These are phyloP conservation scores for Lactarius tabidus DNA, from an alignment of 768 basidiomycete species.

Conservation along the genomic window DNA sequence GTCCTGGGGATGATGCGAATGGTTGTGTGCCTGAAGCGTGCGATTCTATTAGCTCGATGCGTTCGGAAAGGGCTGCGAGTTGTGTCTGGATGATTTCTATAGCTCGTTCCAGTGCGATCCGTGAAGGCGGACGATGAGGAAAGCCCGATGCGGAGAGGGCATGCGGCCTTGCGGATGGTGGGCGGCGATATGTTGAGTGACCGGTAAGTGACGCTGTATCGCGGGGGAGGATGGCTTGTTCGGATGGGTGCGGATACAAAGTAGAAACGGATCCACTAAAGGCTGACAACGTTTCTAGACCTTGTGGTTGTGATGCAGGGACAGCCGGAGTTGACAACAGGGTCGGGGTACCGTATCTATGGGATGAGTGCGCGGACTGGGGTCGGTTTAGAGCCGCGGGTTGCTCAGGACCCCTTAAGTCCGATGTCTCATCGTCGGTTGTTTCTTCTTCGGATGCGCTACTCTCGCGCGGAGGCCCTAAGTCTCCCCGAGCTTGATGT, in stretches of 20 bases:
- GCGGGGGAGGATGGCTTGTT: conserved; percentile 23
- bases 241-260: conserved; percentile 35
- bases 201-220: neutral
- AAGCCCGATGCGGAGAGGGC: conserved; percentile 22
- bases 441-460: conserved; percentile 24
- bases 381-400: conserved; percentile 45
- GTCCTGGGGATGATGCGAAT: conserved; percentile 34
- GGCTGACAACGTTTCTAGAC: conserved; percentile 68
- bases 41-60: conserved; percentile 54
- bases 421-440: conserved; percentile 23
- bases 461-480: conserved; percentile 25
- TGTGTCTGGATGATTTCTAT: conserved; percentile 79
- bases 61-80: conserved; percentile 75
- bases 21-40: conserved; percentile 26
- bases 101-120: conserved; percentile 62
- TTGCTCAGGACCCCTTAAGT: conserved; percentile 28
- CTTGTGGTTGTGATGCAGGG: conserved; percentile 65
- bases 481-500: conserved; percentile 17
- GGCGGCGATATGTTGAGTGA: conserved; percentile 11
- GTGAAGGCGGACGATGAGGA: conserved; percentile 44
- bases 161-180: conserved; percentile 24
- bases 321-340: conserved; percentile 50
- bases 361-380: conserved; percentile 72
- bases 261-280: conserved; percentile 48
- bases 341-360: conserved; percentile 73